Conservation (phyloP, 495 filamentous ascomycete genomes). For the Schizothecium vesticola region DNA sequence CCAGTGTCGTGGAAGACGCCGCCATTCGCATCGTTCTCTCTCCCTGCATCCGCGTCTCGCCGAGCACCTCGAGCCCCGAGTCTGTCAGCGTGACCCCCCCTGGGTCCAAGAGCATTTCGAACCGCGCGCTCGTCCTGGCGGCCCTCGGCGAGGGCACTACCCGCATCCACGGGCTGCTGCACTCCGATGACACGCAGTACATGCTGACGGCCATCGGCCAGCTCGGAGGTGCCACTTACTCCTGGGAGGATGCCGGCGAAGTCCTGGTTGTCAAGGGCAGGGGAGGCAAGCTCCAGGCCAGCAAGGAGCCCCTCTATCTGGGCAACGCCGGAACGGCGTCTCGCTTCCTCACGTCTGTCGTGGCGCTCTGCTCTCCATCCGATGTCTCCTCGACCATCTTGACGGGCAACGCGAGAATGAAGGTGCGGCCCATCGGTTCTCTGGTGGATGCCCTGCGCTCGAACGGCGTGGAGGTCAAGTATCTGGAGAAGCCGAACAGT, state of each 20-base stretch:
- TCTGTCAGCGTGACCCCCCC: slow-evolving; percentile 78
- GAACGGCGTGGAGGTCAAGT: slow-evolving; percentile 80
- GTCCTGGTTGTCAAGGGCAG: slow-evolving; percentile 86
- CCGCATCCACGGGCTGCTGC: slow-evolving; percentile 82
- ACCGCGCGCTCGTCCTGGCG: slow-evolving; percentile 86
- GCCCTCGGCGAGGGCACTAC: slow-evolving; percentile 85
- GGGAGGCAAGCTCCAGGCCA: slow-evolving; percentile 77
- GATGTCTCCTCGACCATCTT: slow-evolving; percentile 64
- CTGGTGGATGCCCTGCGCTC: slow-evolving; percentile 85
- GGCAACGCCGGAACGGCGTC: slow-evolving; percentile 97
- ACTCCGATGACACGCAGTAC: slow-evolving; percentile 94
- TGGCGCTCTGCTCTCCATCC: slow-evolving; percentile 69
- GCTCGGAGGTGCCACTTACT: slow-evolving; percentile 83
- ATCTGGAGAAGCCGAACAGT: slow-evolving; percentile 72
- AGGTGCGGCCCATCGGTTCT: slow-evolving; percentile 85
- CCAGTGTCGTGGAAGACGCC: slow-evolving; percentile 79
- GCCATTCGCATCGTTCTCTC: slow-evolving; percentile 82
- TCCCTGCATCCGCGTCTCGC: slow-evolving; percentile 66
- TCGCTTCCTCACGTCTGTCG: slow-evolving; percentile 89
- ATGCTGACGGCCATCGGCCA: slow-evolving; percentile 86
- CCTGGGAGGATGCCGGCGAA: slow-evolving; percentile 90
- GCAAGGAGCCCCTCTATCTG: slow-evolving; percentile 72
- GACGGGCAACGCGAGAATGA: slow-evolving; percentile 95
- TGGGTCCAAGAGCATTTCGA: slow-evolving; percentile 97
- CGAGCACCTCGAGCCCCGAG: slow-evolving; percentile 57